These are phyloP conservation scores for Polyplosphaeria fusca DNA, from an alignment of 495 filamentous ascomycete genomes.

Conservation along the genomic window DNA sequence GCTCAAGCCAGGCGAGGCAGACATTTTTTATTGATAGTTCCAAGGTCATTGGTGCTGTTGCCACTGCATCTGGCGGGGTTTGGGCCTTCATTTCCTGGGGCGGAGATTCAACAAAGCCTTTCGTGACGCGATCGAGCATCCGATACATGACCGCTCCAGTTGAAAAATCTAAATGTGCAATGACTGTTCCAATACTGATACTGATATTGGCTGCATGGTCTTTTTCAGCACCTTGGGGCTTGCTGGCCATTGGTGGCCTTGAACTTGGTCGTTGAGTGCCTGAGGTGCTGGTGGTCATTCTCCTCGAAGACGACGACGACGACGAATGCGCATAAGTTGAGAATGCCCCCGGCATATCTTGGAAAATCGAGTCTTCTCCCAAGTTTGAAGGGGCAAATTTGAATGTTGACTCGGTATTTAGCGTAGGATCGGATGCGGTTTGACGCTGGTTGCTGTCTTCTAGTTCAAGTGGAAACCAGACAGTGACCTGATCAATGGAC, in stretches of 20 bases:
- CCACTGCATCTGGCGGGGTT: background rate
- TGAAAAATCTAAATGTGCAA: slow-evolving; percentile 31
- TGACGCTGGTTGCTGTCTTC: slow-evolving; percentile 4
- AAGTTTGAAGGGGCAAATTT: slow-evolving; percentile 18
- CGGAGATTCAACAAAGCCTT: background rate
- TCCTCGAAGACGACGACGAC: slow-evolving; percentile 16
- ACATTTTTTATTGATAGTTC: slow-evolving; percentile 20
- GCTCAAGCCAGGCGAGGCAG: slow-evolving; percentile 24
- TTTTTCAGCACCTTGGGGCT: slow-evolving; percentile 2
- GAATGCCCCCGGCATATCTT: slow-evolving; percentile 41
- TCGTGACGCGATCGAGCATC: slow-evolving; percentile 21
- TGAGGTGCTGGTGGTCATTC: slow-evolving; percentile 7
- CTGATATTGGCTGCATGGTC: slow-evolving; percentile 4
- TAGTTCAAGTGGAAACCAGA: slow-evolving; percentile 29
- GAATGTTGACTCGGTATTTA: slow-evolving; percentile 1
- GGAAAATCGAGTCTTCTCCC: slow-evolving; percentile 32
- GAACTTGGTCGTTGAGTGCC: background rate
- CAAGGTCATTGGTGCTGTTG: background rate
- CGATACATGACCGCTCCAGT: slow-evolving; percentile 32
- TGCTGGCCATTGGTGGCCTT: background rate
- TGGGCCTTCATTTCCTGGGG: background rate
- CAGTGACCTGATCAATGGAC: slow-evolving; percentile 20
- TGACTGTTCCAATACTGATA: slow-evolving; percentile 27
- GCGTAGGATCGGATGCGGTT: background rate
- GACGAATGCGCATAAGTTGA: slow-evolving; percentile 39